These are phyloP conservation scores for Volvariella surrecta DNA, from an alignment of 1,284 basidiomycete genomes.

Conservation along the genomic window DNA sequence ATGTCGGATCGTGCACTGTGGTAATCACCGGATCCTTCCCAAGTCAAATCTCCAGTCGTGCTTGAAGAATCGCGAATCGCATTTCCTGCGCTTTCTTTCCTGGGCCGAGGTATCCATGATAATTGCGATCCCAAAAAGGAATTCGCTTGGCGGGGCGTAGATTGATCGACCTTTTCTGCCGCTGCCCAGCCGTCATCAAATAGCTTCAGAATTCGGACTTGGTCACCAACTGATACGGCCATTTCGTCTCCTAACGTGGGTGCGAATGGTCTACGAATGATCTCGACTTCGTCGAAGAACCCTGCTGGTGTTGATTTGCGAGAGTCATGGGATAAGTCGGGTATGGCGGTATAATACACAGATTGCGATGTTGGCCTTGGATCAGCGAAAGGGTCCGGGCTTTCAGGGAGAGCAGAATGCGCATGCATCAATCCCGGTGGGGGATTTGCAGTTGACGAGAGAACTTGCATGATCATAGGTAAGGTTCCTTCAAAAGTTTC, in stretches of 20 bases:
- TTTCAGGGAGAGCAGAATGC: too few species aligned
- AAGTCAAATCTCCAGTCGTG: constrained; percentile 9
- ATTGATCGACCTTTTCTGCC: constrained; percentile 24
- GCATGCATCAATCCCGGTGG: too few species aligned
- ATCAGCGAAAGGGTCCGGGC: constrained; percentile 30
- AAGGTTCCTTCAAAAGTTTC: too few species aligned
- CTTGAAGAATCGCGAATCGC: constrained; percentile 14
- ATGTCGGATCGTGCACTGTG: too few species aligned
- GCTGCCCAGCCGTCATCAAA: constrained; percentile 8
- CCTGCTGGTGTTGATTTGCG: too few species aligned
- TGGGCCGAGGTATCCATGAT: constrained; percentile 55
- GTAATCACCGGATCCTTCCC: too few species aligned
- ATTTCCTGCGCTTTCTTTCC: constrained; percentile 3
- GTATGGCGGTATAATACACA: too few species aligned
- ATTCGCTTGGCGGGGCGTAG: constrained; percentile 44
- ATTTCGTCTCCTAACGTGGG: constrained; percentile 31
- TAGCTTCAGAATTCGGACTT: constrained; percentile 5
- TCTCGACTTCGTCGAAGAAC: constrained; percentile 25
- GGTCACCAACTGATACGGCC: constrained; percentile 3
- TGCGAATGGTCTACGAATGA: constrained; percentile 45
- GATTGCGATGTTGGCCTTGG: constrained; percentile 7
- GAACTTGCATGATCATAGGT: too few species aligned
- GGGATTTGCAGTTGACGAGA: too few species aligned
- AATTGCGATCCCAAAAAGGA: constrained; percentile 55
- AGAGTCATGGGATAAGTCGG: too few species aligned